Base-by-base conservation (phyloP, 192 early-diverging fungal genomes). In the Phlyctochytrium arcticum region DNA sequence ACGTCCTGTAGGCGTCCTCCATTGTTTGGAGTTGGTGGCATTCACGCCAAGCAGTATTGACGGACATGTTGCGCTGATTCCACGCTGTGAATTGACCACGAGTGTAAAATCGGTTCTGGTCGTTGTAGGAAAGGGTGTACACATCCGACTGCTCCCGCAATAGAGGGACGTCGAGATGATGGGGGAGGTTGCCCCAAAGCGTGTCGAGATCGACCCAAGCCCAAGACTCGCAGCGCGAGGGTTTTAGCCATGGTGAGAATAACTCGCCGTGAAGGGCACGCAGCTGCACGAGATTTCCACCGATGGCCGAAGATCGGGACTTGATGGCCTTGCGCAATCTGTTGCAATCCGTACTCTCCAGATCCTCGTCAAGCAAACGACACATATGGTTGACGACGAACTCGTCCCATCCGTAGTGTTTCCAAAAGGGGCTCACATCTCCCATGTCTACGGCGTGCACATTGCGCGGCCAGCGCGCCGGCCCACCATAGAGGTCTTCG, bases 201-300 rank as follows among this genome's bases (percentile, higher is more conserved):
- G 42, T 47, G 54, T 65, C 63, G n/a, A 65, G 54, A 26, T 65
- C 63, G 31, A n/a, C 51, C 63, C 63, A 65, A 12, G 63, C 63
- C 63, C 63, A 65, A 26, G 63, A 37, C 8, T 26, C 17, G 31
- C 63, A 65, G 9, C 42, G 35, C 17, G 37, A 44, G 30, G 63
- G 24, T n/a, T 47, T 30, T 12, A 56, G 30, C 63, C 63, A 65
- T 6, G 34, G 35, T 12, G 21, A 26, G 47, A 65, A 65, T 10
- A 65, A 21, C 24, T 57, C 30, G 39, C 63, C 63, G 30, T 46
- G 56, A 6, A 57, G 39, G 7, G 54, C 17, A 2, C 63, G 63
- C 7, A 57, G 30, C 3, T 31, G 54, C 3, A 55, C 50, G 17
- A 58, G 39, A 8, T 29, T 29, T 10, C 26, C 7, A 15, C 57